Evolutionary conservation across 441 rosid species (phyloP), one percentile per base, ranked within the genome.

Genomic region (Biscutella laevigata): DNA sequence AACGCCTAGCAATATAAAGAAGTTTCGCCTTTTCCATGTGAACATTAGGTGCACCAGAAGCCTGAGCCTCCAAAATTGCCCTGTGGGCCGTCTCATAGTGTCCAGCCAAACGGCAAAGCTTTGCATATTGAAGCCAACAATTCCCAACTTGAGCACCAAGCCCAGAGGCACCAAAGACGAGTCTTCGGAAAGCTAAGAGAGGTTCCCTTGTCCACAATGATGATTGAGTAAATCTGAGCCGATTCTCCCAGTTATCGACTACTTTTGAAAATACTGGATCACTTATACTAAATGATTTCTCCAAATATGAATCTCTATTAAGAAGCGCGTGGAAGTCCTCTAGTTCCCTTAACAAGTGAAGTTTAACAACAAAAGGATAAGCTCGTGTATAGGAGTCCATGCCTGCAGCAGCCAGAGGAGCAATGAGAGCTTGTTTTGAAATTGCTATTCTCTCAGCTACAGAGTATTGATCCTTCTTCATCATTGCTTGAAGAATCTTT

Each of bases 321-420:
- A 94, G 94, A 66, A 83, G 77, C 38, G 59, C 45, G 70, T 87
- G 81, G 57, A 94, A 94, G 59, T 85, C 97, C 69, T 89, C 97
- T 66, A 89, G 77, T 72, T 89, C 96, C 59, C 77, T 72, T 28
- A 94, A 75, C 70, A 87, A 66, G 81, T 89, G 97, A 69, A 94
- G 99, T 67, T 94, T 94, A 54, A 87, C 97, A 49, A 82, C 80
- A 73, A 80, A 78, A 14, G 99, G 99, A 72, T 94, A 94, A 57
- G 97, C 96, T 56, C 96, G 83, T 32, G 71, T 73, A 54, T 87
- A 89, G 14, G 99, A 89, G 69, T 94, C 99, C 99, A 94, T 94
- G 67, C 99, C 99, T 13, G 99, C 99, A 56, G 99, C 99, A 73
- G 97, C 97, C 66, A 94, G 81, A 69, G 96, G 97, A 68, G 97